phyloP scores from a whole-genome alignment of 2,329 filamentous ascomycete genomes.

The Monosporascus cannonballus region DNA sequence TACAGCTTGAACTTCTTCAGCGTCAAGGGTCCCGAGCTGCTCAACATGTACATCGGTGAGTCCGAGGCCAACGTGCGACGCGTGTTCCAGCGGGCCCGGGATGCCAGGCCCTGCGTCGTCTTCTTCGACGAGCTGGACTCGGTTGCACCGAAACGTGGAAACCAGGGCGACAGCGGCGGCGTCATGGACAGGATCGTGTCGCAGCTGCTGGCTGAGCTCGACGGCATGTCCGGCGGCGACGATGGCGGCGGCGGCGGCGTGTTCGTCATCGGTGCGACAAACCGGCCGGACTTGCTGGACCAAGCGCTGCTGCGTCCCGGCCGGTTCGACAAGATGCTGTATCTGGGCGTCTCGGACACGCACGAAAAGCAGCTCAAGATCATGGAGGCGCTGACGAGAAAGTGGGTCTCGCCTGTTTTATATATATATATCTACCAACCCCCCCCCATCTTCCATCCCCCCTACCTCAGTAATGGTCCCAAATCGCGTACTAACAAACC shows the following conservation, averaged over 20 bases:
- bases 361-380: slow-evolving; percentile 96
- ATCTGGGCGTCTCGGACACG: slow-evolving; percentile 91
- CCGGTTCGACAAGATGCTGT: slow-evolving; percentile 97
- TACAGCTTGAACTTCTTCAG: slow-evolving; percentile 94
- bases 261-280: slow-evolving; percentile 95
- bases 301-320: slow-evolving; percentile 84
- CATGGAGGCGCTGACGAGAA: slow-evolving; percentile 86
- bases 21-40: slow-evolving; percentile 83
- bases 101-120: slow-evolving; percentile 81
- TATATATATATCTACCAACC: slow-evolving; percentile 1
- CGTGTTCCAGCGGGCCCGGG: slow-evolving; percentile 80
- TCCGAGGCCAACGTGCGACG: slow-evolving; percentile 87
- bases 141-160: slow-evolving; percentile 91
- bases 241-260: slow-evolving; percentile 76
- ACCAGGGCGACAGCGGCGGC: slow-evolving; percentile 93
- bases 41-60: slow-evolving; percentile 96
- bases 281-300: slow-evolving; percentile 87
- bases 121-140: slow-evolving; percentile 94
- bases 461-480: background rate
- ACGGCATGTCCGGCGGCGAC: slow-evolving; percentile 94
- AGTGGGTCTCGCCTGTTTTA: slow-evolving; percentile 52
- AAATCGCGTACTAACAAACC: background rate
- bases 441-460: background rate
- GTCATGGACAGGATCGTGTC: slow-evolving; percentile 98
- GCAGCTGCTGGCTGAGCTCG: slow-evolving; percentile 87